Evolutionary conservation across 2,329 filamentous ascomycete genomes (phyloP).

Genomic region (Zopfia rhizophila): DNA sequence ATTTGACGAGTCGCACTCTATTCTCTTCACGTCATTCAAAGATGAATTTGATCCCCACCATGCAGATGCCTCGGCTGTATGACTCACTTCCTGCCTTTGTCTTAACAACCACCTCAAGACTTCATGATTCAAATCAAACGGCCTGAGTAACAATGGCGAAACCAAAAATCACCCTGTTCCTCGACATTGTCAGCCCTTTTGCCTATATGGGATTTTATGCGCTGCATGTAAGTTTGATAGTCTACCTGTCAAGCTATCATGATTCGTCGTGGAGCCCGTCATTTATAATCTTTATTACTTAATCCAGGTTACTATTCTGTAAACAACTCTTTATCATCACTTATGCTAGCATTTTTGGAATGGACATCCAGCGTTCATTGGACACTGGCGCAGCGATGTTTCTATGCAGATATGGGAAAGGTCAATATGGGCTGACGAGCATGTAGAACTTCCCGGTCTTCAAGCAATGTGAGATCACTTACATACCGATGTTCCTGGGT

Average conservation of each 20-base stretch:
- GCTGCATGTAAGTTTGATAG: slow-evolving; percentile 57
- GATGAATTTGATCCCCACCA: too few relatives aligned
- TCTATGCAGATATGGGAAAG: too few relatives aligned
- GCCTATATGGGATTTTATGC: slow-evolving; percentile 69
- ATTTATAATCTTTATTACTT: slow-evolving; percentile 6
- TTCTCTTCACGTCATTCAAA: too few relatives aligned
- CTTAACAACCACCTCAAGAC: too few relatives aligned
- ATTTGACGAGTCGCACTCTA: too few relatives aligned
- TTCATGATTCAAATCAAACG: too few relatives aligned
- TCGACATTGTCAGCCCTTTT: slow-evolving; percentile 70
- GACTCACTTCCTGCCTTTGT: too few relatives aligned
- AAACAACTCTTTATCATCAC: not conserved
- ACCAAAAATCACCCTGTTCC: slow-evolving; percentile 65
- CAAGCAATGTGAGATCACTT: slow-evolving; percentile 64
- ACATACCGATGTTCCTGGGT: slow-evolving; percentile 68
- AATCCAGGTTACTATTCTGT: not conserved
- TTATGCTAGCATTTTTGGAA: too few relatives aligned
- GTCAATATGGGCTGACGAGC: not conserved
- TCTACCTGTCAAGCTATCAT: slow-evolving; percentile 1
- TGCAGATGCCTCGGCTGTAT: too few relatives aligned
- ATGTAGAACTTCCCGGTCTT: slow-evolving; percentile 66
- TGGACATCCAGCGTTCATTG: too few relatives aligned
- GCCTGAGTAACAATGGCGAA: too few relatives aligned
- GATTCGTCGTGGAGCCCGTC: slow-evolving; percentile 4
- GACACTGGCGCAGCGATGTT: too few relatives aligned